These are phyloP conservation scores for Yarrowia keelungensis DNA, from an alignment of 805 yeast species.

Conservation along the genomic window DNA sequence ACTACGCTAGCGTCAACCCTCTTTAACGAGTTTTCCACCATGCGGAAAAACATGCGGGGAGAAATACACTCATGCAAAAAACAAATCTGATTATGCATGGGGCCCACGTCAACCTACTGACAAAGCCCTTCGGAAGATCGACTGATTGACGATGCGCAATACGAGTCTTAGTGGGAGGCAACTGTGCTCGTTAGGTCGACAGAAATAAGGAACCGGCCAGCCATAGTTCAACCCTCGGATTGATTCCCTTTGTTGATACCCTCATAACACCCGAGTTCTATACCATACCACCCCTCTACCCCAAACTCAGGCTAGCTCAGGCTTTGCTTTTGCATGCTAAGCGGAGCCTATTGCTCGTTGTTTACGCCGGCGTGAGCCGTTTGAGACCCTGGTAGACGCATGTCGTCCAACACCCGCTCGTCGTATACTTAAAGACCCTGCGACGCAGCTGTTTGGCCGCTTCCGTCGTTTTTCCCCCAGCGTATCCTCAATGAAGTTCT, in stretches of 20 bases:
- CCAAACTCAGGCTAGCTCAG: neutral
- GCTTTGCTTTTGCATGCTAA: conserved; percentile 7
- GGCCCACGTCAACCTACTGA: neutral
- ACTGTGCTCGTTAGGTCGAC: no score
- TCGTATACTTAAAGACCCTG: neutral
- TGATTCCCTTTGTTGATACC: no score
- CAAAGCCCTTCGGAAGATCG: neutral
- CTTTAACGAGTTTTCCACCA: neutral
- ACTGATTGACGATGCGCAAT: conserved; percentile 14
- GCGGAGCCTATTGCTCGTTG: neutral
- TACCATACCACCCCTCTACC: neutral
- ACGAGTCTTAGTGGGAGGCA: neutral
- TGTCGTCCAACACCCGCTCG: neutral
- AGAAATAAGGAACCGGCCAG: no score
- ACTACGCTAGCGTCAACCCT: no score
- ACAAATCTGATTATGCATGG: conserved; percentile 3
- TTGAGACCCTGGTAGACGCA: conserved; percentile 11
- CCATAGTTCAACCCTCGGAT: no score
- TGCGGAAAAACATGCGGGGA: conserved; percentile 4
- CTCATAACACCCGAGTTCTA: no score
- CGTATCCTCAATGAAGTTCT: conserved; percentile 2
- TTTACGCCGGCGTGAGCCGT: conserved; percentile 2
- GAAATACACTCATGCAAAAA: conserved; percentile 3
- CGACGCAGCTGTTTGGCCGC: neutral
- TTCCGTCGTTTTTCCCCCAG: neutral